phyloP scores from a whole-genome alignment of 2,329 filamentous ascomycete genomes.

The Paraphoma chrysanthemicola region DNA sequence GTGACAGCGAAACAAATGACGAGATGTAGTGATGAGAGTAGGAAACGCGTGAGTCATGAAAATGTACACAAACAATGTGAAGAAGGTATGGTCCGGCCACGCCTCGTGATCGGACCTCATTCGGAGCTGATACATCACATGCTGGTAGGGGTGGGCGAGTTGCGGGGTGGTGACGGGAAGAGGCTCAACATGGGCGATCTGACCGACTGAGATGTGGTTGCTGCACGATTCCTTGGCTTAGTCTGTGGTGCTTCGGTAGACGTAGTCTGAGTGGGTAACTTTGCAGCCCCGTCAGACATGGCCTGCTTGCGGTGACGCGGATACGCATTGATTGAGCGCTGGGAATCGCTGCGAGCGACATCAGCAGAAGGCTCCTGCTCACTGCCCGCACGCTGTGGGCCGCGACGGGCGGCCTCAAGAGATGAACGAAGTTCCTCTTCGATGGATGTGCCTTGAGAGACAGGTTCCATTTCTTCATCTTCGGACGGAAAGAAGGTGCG shows the following conservation, averaged over 20 bases:
- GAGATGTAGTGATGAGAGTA: too few species aligned
- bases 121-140: neutral
- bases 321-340: conserved; percentile 18
- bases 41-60: conserved; percentile 19
- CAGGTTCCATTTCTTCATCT: conserved; percentile 23
- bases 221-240: conserved; percentile 33
- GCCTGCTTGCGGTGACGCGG: conserved; percentile 39
- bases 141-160: conserved; percentile 11
- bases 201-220: conserved; percentile 31
- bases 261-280: conserved; percentile 28
- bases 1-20: too few species aligned
- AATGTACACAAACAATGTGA: conserved; percentile 16
- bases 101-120: neutral
- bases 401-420: conserved; percentile 34
- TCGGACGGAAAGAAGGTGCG: conserved; percentile 40
- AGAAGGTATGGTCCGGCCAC: conserved; percentile 17
- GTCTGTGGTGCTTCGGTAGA: conserved; percentile 7
- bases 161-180: conserved; percentile 41
- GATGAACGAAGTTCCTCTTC: conserved; percentile 32
- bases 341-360: conserved; percentile 31
- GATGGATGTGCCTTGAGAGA: conserved; percentile 10
- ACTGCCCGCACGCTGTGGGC: conserved; percentile 23
- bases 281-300: conserved; percentile 42
- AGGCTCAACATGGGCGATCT: conserved; percentile 38
- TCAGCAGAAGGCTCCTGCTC: conserved; percentile 27